Conservation (phyloP, 1,139 yeast species). For the Yamadazyma jaroonii region DNA sequence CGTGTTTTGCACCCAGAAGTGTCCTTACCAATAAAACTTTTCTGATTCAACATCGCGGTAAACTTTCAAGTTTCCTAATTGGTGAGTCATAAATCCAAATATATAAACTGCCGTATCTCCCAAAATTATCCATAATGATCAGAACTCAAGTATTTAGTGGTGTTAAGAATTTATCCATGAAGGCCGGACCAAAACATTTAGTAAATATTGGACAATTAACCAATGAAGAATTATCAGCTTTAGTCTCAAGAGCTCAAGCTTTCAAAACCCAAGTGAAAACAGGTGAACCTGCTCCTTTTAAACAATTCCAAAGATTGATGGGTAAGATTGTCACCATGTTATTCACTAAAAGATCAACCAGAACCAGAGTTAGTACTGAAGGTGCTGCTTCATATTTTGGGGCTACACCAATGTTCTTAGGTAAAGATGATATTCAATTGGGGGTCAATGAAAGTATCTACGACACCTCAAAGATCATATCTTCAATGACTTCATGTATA, state of each 20-base stretch:
- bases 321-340: constrained; percentile 84
- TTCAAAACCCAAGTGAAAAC: constrained; percentile 58
- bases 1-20: no score
- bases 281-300: constrained; percentile 43
- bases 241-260: constrained; percentile 65
- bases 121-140: constrained; percentile 2
- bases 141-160: constrained; percentile 3
- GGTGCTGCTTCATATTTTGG: constrained; percentile 95
- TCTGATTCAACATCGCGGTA: constrained; percentile 8
- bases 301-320: constrained; percentile 54
- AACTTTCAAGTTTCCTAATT: constrained; percentile 16
- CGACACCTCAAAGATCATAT: constrained; percentile 84
- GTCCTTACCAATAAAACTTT: not conserved
- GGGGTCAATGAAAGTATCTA: constrained; percentile 91
- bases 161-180: constrained; percentile 11
- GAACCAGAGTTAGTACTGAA: constrained; percentile 92
- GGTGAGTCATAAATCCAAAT: constrained; percentile 3
- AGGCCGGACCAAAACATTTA: constrained; percentile 54
- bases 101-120: not conserved
- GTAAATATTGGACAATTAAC: constrained; percentile 75
- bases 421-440: constrained; percentile 92
- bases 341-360: constrained; percentile 87
- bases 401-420: constrained; percentile 94
- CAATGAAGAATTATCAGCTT: constrained; percentile 60
- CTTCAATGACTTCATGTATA: constrained; percentile 92